Evolutionary conservation across 441 rosid species (phyloP).

Genomic region (California macrophylla): DNA sequence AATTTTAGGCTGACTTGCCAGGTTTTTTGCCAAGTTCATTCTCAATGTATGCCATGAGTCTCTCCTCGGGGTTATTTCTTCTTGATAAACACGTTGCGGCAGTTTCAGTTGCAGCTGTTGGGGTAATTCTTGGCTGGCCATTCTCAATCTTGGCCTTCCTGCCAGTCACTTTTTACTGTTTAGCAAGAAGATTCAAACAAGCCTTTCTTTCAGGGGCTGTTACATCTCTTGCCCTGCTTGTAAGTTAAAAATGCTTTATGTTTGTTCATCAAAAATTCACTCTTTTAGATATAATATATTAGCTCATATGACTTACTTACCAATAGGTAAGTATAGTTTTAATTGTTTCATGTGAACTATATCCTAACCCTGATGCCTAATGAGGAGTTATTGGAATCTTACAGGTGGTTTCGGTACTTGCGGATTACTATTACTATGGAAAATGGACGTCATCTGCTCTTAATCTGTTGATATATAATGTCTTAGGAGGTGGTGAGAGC

Average conservation of each 20-base stretch:
- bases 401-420: slow-evolving; percentile 63
- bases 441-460: slow-evolving; percentile 79
- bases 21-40: slow-evolving; percentile 96
- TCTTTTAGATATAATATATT: neutral
- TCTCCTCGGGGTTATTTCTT: slow-evolving; percentile 77
- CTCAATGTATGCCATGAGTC: slow-evolving; percentile 94
- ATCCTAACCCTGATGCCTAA: neutral
- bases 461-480: slow-evolving; percentile 76
- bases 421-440: slow-evolving; percentile 56
- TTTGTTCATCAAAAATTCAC: neutral
- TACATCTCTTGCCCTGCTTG: slow-evolving; percentile 45
- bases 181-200: slow-evolving; percentile 53
- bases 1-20: slow-evolving; percentile 18
- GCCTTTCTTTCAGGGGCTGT: slow-evolving; percentile 54
- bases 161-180: slow-evolving; percentile 54
- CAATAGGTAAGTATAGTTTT: neutral
- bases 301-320: slow-evolving; percentile 4
- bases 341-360: neutral
- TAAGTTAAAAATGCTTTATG: slow-evolving; percentile 29
- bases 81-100: slow-evolving; percentile 64
- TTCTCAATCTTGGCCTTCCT: slow-evolving; percentile 81
- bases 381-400: slow-evolving; percentile 17
- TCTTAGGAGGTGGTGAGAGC: slow-evolving; percentile 89
- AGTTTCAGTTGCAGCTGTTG: slow-evolving; percentile 52
- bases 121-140: slow-evolving; percentile 94